Base-by-base conservation (phyloP, 768 basidiomycete species). In the Exsudoporus frostii region DNA sequence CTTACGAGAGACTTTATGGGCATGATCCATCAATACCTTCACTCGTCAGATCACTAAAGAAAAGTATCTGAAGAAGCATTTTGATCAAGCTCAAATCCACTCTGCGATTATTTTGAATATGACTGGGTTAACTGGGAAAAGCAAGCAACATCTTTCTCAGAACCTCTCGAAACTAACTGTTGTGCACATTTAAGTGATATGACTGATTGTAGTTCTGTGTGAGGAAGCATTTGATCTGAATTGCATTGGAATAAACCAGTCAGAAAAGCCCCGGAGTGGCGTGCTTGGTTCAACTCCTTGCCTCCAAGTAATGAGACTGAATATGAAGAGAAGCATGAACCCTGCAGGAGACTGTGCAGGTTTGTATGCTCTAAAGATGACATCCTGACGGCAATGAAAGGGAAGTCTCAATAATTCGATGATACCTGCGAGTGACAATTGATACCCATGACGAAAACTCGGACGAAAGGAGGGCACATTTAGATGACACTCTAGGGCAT, bases 51-150 rank as follows among this genome's bases (percentile, higher is more conserved):
- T 70, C 73, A 11, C 72, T 9, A 65, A 68, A 50, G 61, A 52
- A 38, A 70, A 59, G 27, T 65, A 67, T 33, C 52, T 69, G 37
- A 63, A 41, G 32, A 62, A 63, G 4, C 53, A 63, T 48, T 58
- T 59, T n/a, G 40, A 59, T 10, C 50, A 47, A 19, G 57, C 50
- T 29, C 58, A 56, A 66, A 63, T 53, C 73, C 75, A 8, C 71
- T 74, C 17, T 76, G 82, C 4, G 82, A 82, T 45, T 79, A 81
- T 41, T 90, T 90, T 51, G 85, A 88, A 33, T 65, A 71, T 1
- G 80, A 80, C 45, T 89, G 88, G 86, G 68, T 68, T 9, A 81
- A 82, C 45, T 90, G 88, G 88, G 76, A 83, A 68, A 78, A 75
- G 88, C 89, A 44, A 64, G 83, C 67, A 15, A 13, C 14, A 4